Evolutionary conservation across 2,329 filamentous ascomycete genomes (phyloP), one percentile per base, ranked within the genome.

Genomic region (Didymella keratinophila): DNA sequence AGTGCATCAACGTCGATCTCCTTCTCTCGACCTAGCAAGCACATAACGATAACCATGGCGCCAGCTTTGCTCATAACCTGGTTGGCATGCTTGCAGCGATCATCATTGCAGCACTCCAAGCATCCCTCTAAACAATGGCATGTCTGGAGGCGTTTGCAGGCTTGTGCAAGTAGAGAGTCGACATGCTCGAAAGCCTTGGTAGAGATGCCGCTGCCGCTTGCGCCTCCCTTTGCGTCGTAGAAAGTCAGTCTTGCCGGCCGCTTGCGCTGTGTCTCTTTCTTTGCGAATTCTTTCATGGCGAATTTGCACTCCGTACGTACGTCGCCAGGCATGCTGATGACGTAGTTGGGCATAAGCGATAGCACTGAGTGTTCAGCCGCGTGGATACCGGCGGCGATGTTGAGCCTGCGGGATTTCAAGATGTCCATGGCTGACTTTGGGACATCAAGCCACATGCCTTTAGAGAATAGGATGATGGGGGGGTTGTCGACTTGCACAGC

Each of bases 381-480:
- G 72, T 98, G 95, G 57, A 99, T 97, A 0, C 91, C 92, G 0
- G 89, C 95, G 0, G 92, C 94, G 10, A 94, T 84, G 73, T 97
- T 92, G 30, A 98, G 81, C 0, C 87, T 82, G 8, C 89, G 83
- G 0, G 84, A 84, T 39, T 88, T 84, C 1, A 99, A 83, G 41
- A 97, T 93, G 14, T 92, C 87, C 6, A 98, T 84, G 0, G 93
- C 93, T 1, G 76, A 77, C 61, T 88, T 88, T 0, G 95, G 94
- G 2, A 99, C 87, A 73, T 98, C 94, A 14, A 98, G 85, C 95
- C 95, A 99, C 87, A 97, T 91, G 37, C 93, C 95, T 74, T 95
- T 96, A 69, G 87, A 91, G 71, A 89, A 85, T 3, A 93, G 86
- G 48, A 95, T 86, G 50, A 98, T 92, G 0, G 95, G 93, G 3